Base-by-base conservation (phyloP, 805 yeast species). In the Monosporozyma aerobia region DNA sequence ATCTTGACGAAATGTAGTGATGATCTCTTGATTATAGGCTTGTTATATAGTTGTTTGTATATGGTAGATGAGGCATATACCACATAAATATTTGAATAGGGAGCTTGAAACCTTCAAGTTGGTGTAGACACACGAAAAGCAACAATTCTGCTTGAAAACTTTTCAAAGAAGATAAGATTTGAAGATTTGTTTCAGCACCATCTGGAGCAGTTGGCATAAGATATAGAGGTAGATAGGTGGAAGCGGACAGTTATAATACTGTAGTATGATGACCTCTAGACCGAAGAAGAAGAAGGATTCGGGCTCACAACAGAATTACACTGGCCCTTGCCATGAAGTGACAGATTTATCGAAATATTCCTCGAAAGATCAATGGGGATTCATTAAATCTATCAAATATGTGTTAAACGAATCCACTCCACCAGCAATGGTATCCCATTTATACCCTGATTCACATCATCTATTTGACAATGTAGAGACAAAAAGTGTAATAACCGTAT, bases 401-500 rank as follows among this genome's bases (percentile, higher is more conserved):
- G 77, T 81, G 8, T 74, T 94, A 53, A 74, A 78, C 11, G 71
- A 78, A 11, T 96, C 98, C 0, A 82, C 81, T 22, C 86, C 85
- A 45, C 75, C 76, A n/a, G 87, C 96, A 1, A 78, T 80, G 57
- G 97, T 90, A 3, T 79, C 95, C 6, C 71, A 71, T 46, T 77
- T 72, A 32, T 87, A 79, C 64, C 80, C 90, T 3, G 45, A 43
- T 13, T 43, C 45, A 2, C 45, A 40, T 52, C 92, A 92, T 68
- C 86, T 82, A 48, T 78, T 79, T 56, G 84, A 69, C 49, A 14
- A 23, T 25, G 66, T 73, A 41, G 76, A 73, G 40, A 19, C 19
- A 19, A 63, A 75, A 3, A 96, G 90, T 64, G 92, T 89, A 67
- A 98, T 97, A 35, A 94, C 92, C 68, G 83, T 94, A 49, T 90